Percentiles rank a stretch among this genome's conserved stretches.
Conservation (phyloP, 371 early-diverging fungal genomes). For the Syncephalastrum contaminatum region DNA sequence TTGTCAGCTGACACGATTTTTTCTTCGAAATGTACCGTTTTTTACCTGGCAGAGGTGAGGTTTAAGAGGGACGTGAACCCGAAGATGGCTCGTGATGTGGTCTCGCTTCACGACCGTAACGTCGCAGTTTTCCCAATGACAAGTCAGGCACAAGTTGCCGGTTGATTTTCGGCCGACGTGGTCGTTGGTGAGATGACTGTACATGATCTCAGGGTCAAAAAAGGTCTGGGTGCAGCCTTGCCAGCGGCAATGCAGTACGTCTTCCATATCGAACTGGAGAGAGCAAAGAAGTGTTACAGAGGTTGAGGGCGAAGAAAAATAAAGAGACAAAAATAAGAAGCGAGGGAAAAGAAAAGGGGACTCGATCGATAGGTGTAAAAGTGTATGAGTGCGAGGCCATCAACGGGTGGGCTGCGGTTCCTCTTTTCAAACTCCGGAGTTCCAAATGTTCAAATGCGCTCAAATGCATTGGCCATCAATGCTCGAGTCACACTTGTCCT, state of each 20-base stretch:
- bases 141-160: conserved; percentile 83
- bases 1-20: background rate
- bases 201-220: conserved; percentile 79
- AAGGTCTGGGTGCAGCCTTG: conserved; percentile 49
- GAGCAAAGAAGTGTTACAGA: background rate
- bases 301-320: background rate
- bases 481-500: no score
- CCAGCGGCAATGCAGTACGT: conserved; percentile 46
- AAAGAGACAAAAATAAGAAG: background rate
- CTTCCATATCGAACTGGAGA: no score
- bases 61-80: conserved; percentile 89
- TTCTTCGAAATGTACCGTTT: background rate
- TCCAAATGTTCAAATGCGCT: no score
- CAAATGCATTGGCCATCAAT: no score
- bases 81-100: conserved; percentile 91
- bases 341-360: background rate
- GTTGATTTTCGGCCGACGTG: conserved; percentile 90
- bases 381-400: no score
- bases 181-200: conserved; percentile 78
- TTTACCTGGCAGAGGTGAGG: conserved; percentile 77
- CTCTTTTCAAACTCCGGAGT: no score
- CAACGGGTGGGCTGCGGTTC: no score
- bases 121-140: conserved; percentile 86
- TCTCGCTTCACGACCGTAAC: conserved; percentile 82
- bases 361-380: no score